These are phyloP conservation scores for Yarrowia keelungensis DNA, from an alignment of 805 yeast genomes.

Conservation along the genomic window DNA sequence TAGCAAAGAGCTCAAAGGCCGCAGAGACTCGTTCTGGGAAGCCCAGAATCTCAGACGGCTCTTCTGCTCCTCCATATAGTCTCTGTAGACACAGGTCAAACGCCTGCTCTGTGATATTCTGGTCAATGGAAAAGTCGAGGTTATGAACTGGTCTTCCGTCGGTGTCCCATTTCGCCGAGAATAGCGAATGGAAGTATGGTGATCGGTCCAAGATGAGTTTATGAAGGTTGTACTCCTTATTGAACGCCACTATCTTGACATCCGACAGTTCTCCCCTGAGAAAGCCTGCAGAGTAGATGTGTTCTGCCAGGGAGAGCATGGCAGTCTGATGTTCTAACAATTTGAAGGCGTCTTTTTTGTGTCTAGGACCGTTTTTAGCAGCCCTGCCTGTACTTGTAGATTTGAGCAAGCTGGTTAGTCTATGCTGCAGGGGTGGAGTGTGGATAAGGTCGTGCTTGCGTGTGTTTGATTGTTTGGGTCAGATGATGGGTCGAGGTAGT, in stretches of 20 bases:
- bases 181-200: conserved; percentile 57
- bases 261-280: conserved; percentile 42
- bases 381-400: conserved; percentile 9
- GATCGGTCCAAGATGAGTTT: conserved; percentile 56
- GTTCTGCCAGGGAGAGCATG: conserved; percentile 17
- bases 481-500: background rate
- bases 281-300: conserved; percentile 12
- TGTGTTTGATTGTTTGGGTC: conserved; percentile 12
- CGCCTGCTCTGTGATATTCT: conserved; percentile 54
- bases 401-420: conserved; percentile 11
- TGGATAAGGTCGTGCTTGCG: background rate
- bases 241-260: conserved; percentile 58
- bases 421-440: conserved; percentile 15
- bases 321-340: background rate
- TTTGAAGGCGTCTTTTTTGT: background rate
- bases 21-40: conserved; percentile 29
- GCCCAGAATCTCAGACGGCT: conserved; percentile 19
- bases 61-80: conserved; percentile 54
- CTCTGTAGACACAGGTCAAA: conserved; percentile 59
- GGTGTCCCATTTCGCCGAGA: conserved; percentile 55
- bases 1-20: conserved; percentile 39
- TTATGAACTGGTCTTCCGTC: conserved; percentile 41
- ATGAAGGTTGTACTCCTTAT: conserved; percentile 56
- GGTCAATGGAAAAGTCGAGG: conserved; percentile 53
- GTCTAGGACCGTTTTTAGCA: background rate